A percentile compares a stretch with the other conserved stretches of the same genome.
Conservation (phyloP, 2,329 filamentous ascomycete species). For the Aureobasidium sp. region DNA sequence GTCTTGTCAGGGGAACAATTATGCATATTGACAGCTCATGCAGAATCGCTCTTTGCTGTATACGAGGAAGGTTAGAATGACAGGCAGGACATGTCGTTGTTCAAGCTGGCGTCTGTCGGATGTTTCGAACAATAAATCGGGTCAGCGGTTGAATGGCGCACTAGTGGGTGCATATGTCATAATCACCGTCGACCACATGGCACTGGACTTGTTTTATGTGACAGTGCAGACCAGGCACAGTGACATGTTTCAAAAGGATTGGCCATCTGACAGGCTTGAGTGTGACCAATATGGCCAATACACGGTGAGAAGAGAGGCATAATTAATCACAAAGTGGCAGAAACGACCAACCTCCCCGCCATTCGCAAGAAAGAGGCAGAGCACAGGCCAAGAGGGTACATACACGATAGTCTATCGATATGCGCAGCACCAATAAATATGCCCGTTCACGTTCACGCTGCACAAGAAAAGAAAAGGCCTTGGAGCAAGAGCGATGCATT, state of each 20-base stretch:
- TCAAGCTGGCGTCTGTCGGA: neutral
- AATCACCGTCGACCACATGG: neutral
- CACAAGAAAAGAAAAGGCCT: neutral
- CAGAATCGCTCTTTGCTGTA: too few species aligned
- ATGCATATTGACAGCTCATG: too few species aligned
- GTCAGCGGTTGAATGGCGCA: neutral
- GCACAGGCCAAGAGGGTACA: neutral
- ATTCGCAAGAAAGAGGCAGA: neutral
- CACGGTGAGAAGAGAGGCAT: neutral
- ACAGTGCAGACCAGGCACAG: neutral
- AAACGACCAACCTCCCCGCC: neutral
- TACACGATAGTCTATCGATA: neutral
- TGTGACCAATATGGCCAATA: neutral
- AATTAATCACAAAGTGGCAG: neutral
- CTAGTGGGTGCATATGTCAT: conserved; percentile 1
- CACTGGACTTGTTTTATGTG: neutral
- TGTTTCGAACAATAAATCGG: neutral
- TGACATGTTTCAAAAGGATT: neutral
- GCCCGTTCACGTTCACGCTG: neutral
- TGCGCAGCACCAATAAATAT: neutral
- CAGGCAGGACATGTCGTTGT: neutral
- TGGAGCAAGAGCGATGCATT: neutral
- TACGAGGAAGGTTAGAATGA: too few species aligned
- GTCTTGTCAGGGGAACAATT: too few species aligned
- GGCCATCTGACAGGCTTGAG: neutral